Conservation (phyloP, 352 stramenopile genomes). For the Phytophthora capsici region DNA sequence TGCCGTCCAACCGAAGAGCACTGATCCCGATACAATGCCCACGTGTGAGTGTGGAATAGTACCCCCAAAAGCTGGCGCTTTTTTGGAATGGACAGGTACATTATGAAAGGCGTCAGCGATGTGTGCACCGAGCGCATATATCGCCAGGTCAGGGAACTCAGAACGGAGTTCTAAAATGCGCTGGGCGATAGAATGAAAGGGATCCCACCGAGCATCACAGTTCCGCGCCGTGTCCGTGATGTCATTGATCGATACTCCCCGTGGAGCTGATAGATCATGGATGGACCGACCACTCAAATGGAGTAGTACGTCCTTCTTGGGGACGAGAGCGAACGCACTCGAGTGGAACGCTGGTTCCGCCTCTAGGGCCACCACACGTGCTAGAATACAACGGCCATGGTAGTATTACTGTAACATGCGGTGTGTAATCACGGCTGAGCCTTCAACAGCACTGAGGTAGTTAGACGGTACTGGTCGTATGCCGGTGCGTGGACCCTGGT, state of each 20-base stretch:
- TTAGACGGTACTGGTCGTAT: slow-evolving; percentile 5
- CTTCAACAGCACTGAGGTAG: not conserved
- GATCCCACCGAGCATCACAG: too few species aligned
- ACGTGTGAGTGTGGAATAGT: too few species aligned
- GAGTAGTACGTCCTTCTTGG: slow-evolving; percentile 7
- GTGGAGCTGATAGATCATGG: slow-evolving; percentile 16
- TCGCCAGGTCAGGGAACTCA: too few species aligned
- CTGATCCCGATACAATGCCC: too few species aligned
- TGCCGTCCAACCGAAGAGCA: too few species aligned
- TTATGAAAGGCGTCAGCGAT: too few species aligned
- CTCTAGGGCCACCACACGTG: not conserved
- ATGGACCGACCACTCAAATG: slow-evolving; percentile 8
- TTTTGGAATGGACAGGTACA: too few species aligned
- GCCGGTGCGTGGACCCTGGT: not conserved
- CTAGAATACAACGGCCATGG: slow-evolving; percentile 1
- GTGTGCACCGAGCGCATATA: too few species aligned
- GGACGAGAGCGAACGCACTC: too few species aligned
- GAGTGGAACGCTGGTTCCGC: slow-evolving; percentile 1
- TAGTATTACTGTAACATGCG: slow-evolving; percentile 13
- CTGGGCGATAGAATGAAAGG: too few species aligned
- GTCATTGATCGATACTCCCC: not conserved
- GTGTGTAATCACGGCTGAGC: slow-evolving; percentile 2
- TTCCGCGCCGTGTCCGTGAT: not conserved
- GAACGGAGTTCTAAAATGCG: too few species aligned
- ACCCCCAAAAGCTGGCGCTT: too few species aligned